These are phyloP conservation scores for Talaromyces wortmannii DNA, from an alignment of 495 filamentous ascomycete genomes.

Conservation along the genomic window DNA sequence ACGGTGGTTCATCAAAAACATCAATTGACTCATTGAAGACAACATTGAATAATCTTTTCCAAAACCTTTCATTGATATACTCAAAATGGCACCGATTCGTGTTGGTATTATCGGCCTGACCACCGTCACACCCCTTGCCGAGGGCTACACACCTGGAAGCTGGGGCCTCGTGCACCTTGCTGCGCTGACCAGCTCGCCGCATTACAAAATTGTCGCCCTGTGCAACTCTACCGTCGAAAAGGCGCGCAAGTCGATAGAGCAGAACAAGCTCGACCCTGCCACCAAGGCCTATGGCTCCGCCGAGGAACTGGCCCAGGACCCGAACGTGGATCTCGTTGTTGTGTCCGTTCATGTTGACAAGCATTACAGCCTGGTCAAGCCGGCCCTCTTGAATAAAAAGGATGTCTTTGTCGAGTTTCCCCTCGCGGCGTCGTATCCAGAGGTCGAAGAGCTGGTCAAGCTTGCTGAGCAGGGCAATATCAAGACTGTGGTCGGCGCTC, in stretches of 20 bases:
- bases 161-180: slow-evolving; percentile 25
- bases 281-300: slow-evolving; percentile 45
- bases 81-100: slow-evolving; percentile 41
- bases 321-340: slow-evolving; percentile 52
- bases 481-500: slow-evolving; percentile 34
- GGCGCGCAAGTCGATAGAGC: slow-evolving; percentile 36
- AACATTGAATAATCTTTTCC: neutral
- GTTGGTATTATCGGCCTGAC: slow-evolving; percentile 52
- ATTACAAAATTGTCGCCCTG: slow-evolving; percentile 52
- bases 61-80: neutral
- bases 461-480: slow-evolving; percentile 26
- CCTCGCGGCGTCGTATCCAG: slow-evolving; percentile 12
- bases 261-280: slow-evolving; percentile 29
- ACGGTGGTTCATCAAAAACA: neutral
- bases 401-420: slow-evolving; percentile 53
- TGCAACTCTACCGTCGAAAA: slow-evolving; percentile 45
- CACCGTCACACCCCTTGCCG: slow-evolving; percentile 39
- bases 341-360: slow-evolving; percentile 46
- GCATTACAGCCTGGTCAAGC: slow-evolving; percentile 35
- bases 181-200: slow-evolving; percentile 18
- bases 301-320: slow-evolving; percentile 36
- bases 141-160: slow-evolving; percentile 43
- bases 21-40: neutral
- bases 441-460: slow-evolving; percentile 32
- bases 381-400: slow-evolving; percentile 45